Evolutionary conservation across 108 stramenopile genomes (phyloP).

Genomic region (Nannochloropsis oceanica): DNA sequence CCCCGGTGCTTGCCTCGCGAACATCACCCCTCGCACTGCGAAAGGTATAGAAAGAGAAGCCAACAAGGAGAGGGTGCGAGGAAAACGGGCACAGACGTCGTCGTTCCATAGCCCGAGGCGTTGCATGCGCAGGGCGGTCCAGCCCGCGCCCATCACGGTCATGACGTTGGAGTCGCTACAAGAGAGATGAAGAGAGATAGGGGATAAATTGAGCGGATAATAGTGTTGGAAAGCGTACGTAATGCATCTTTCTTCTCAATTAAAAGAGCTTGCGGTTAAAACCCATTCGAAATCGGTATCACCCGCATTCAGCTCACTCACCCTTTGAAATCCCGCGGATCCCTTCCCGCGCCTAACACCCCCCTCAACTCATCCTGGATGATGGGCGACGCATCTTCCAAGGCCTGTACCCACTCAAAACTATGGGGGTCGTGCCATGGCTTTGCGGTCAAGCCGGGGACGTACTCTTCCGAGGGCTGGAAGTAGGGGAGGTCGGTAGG

Average conservation of each 20-base stretch:
- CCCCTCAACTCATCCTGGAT: constrained; percentile 59
- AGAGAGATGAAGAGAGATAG: neutral
- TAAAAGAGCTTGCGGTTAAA: too few relatives aligned
- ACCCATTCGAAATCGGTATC: too few relatives aligned
- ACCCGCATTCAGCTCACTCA: constrained; percentile 27
- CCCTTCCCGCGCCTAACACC: constrained; percentile 34
- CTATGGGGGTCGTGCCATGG: constrained; percentile 60
- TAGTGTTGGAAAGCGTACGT: constrained; percentile 23
- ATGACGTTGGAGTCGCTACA: constrained; percentile 6
- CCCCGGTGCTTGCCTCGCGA: constrained; percentile 62
- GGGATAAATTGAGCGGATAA: constrained; percentile 20
- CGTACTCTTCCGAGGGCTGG: constrained; percentile 69
- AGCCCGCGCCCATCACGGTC: constrained; percentile 68
- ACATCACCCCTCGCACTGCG: constrained; percentile 82
- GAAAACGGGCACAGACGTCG: constrained; percentile 64
- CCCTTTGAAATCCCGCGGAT: neutral
- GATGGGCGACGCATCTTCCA: constrained; percentile 54
- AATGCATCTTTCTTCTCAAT: too few relatives aligned
- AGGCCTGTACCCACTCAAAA: constrained; percentile 63
- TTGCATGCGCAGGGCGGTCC: constrained; percentile 71
- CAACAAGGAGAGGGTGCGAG: constrained; percentile 51
- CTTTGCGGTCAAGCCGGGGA: constrained; percentile 66
- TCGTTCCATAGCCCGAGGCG: constrained; percentile 74
- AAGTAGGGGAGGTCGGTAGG: constrained; percentile 34
- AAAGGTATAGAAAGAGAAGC: constrained; percentile 59